Conservation (phyloP, 805 yeast species). For the Candida lessepsii region DNA sequence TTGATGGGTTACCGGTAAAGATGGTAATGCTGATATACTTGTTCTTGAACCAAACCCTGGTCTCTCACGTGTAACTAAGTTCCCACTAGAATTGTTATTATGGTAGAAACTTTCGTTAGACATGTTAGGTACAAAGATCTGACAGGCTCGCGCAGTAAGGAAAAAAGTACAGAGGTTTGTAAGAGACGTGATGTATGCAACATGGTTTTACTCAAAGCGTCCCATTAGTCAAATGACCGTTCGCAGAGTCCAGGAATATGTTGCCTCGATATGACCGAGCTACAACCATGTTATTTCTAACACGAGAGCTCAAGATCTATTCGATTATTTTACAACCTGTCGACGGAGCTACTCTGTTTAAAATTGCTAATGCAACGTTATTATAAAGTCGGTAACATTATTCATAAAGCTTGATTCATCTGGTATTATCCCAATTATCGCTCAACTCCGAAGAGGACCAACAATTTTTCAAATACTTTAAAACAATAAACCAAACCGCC, state of each 20-base stretch:
- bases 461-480: slow-evolving; percentile 9
- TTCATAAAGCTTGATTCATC: slow-evolving; percentile 1
- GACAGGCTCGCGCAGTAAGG: slow-evolving; percentile 1
- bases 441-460: slow-evolving; percentile 56
- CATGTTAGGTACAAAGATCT: background rate
- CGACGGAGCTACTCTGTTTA: slow-evolving; percentile 95
- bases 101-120: slow-evolving; percentile 4
- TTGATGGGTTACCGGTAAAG: slow-evolving; percentile 12
- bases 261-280: slow-evolving; percentile 80
- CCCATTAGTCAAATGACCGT: slow-evolving; percentile 77
- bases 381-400: background rate
- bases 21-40: slow-evolving; percentile 15
- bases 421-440: slow-evolving; percentile 25
- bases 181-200: slow-evolving; percentile 71
- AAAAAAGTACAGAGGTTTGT: slow-evolving; percentile 7
- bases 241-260: slow-evolving; percentile 99
- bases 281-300: slow-evolving; percentile 27
- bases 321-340: slow-evolving; percentile 84
- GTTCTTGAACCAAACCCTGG: slow-evolving; percentile 15
- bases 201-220: slow-evolving; percentile 99
- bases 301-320: slow-evolving; percentile 59
- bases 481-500: slow-evolving; percentile 14
- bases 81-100: slow-evolving; percentile 7
- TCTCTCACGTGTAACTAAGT: slow-evolving; percentile 8
- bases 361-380: slow-evolving; percentile 23